Evolutionary conservation across 129 eudicot species (phyloP).

Genomic region (Helianthus annuus): DNA sequence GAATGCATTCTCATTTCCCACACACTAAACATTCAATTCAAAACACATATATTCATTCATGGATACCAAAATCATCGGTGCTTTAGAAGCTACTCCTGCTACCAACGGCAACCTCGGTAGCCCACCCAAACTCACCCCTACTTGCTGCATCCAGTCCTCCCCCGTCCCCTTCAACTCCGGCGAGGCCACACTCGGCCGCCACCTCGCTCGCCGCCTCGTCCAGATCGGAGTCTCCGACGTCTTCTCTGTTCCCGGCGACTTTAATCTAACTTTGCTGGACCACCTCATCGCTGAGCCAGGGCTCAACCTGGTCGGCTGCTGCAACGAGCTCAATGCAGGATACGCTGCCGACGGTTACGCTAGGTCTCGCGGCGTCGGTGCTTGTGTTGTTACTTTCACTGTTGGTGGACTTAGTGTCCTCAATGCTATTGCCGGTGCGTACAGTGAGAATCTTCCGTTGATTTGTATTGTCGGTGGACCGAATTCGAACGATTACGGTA

Average conservation of each 20-base stretch:
- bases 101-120: constrained; percentile 36
- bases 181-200: constrained; percentile 78
- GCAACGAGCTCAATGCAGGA: constrained; percentile 84
- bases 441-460: constrained; percentile 72
- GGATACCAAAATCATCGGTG: constrained; percentile 37
- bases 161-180: constrained; percentile 31
- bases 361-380: constrained; percentile 76
- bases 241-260: constrained; percentile 74
- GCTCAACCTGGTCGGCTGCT: constrained; percentile 62
- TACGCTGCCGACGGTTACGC: constrained; percentile 84
- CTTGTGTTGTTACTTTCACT: constrained; percentile 72
- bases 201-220: constrained; percentile 84
- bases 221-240: constrained; percentile 68
- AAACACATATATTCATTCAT: not conserved
- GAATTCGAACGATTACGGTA: constrained; percentile 75
- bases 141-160: constrained; percentile 36
- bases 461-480: constrained; percentile 81
- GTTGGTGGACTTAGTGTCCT: constrained; percentile 75
- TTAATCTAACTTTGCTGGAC: constrained; percentile 65
- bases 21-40: constrained; percentile 7
- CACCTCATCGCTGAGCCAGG: constrained; percentile 76
- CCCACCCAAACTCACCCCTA: constrained; percentile 39
- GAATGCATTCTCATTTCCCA: not conserved
- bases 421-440: constrained; percentile 79
- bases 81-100: constrained; percentile 1